A percentile compares a stretch with the other conserved stretches of the same genome.
Evolutionary conservation across 257 asterid genomes (phyloP).

Genomic region (Solanum ossicruentum): DNA sequence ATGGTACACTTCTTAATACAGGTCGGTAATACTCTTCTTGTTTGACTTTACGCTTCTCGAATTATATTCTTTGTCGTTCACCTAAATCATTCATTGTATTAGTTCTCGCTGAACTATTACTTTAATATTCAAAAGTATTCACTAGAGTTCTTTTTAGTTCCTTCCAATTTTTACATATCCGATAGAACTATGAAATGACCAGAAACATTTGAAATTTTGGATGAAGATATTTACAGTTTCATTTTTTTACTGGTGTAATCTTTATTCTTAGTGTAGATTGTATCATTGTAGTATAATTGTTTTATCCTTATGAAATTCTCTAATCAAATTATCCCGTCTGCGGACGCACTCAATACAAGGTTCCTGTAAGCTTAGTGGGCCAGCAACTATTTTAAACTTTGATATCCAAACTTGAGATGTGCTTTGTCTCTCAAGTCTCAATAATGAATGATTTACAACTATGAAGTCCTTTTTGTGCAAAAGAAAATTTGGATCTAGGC

Average conservation of each 20-base stretch:
- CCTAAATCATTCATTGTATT: not conserved
- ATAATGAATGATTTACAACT: not conserved
- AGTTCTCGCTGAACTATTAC: not conserved
- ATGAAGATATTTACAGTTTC: not conserved
- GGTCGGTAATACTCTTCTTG: constrained; percentile 27
- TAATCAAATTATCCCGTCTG: not conserved
- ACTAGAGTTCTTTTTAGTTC: not conserved
- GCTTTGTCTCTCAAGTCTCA: not conserved
- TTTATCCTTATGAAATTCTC: not conserved
- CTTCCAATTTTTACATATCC: not conserved
- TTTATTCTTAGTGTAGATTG: not conserved
- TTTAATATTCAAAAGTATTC: not conserved
- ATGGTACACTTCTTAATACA: constrained; percentile 87
- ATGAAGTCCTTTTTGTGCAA: not conserved
- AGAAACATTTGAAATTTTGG: not conserved
- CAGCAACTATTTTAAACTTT: not conserved
- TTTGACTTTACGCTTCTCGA: not conserved
- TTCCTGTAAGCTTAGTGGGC: not conserved
- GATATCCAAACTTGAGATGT: not conserved
- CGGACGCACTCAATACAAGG: not conserved
- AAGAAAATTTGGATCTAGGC: not conserved
- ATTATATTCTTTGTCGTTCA: not conserved
- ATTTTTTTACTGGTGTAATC: not conserved
- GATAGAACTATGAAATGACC: not conserved
- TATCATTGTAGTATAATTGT: not conserved